Evolutionary conservation across 208 protist genomes (phyloP).

Genomic region (Kentomonas sorsogonicus): DNA sequence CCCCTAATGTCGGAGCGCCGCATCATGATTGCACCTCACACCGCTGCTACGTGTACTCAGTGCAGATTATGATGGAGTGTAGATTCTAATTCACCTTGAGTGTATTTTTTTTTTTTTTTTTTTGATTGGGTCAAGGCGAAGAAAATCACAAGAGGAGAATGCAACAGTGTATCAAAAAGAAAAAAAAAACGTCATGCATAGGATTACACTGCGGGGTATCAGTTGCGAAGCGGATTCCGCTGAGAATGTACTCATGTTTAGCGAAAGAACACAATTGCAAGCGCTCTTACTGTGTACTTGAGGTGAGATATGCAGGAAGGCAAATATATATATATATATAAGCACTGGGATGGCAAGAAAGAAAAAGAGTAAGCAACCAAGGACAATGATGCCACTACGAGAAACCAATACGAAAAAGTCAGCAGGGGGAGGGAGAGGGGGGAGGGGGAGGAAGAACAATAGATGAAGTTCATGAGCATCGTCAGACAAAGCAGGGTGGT

Average conservation of each 20-base stretch:
- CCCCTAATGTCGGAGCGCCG: constrained; percentile 18
- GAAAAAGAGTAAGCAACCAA: background rate
- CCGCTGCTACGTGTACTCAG: too few species aligned
- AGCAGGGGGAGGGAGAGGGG: background rate
- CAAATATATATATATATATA: background rate
- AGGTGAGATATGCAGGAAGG: background rate
- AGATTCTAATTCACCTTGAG: too few species aligned
- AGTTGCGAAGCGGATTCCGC: constrained; percentile 1
- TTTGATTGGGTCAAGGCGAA: background rate
- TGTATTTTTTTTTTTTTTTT: too few species aligned
- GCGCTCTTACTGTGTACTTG: background rate
- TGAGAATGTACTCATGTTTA: background rate
- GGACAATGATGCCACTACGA: background rate
- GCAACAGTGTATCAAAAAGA: constrained; percentile 7
- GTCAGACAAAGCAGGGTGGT: background rate
- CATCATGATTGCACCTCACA: constrained; percentile 40
- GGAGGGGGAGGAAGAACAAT: background rate
- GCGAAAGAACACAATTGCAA: background rate
- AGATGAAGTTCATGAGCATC: constrained; percentile 1
- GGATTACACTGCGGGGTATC: background rate
- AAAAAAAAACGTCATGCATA: constrained; percentile 10
- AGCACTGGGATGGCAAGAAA: background rate
- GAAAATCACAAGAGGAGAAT: background rate
- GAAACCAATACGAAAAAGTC: background rate
- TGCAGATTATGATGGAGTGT: too few species aligned